phyloP scores from a whole-genome alignment of 129 eudicot genomes.

The Rutidosis leptorrhynchoides region DNA sequence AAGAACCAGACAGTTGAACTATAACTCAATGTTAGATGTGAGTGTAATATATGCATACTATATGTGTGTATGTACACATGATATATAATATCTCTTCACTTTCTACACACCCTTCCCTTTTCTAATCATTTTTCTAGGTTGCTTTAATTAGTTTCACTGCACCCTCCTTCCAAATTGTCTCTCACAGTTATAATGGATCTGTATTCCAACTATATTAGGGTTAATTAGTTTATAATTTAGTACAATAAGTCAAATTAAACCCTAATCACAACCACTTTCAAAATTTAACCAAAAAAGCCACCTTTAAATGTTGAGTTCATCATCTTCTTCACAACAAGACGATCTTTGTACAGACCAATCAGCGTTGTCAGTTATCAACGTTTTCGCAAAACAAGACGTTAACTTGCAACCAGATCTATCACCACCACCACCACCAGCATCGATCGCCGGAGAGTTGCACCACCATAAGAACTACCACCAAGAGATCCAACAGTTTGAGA shows the following conservation, averaged over 20 bases:
- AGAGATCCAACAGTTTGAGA: conserved; percentile 26
- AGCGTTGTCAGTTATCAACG: not conserved
- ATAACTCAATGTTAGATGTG: too few species aligned
- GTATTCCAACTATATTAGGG: conserved; percentile 14
- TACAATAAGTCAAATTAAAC: not conserved
- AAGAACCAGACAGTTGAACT: too few species aligned
- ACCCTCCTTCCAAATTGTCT: conserved; percentile 20
- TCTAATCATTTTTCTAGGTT: conserved; percentile 18
- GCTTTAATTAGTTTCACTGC: conserved; percentile 1
- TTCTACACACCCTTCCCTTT: conserved; percentile 17
- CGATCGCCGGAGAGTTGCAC: conserved; percentile 9
- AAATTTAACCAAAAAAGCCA: conserved; percentile 1
- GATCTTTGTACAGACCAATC: not conserved
- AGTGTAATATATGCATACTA: not conserved
- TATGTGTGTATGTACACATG: not conserved
- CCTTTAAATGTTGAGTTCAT: conserved; percentile 37
- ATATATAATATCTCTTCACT: conserved; percentile 23
- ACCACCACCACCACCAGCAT: conserved; percentile 20
- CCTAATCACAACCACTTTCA: not conserved
- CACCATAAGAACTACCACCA: conserved; percentile 32
- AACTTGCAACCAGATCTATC: conserved; percentile 34
- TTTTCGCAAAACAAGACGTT: conserved; percentile 12
- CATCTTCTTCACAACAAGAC: conserved; percentile 27
- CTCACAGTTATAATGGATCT: conserved; percentile 25
- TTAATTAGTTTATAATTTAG: conserved; percentile 23